phyloP scores from a whole-genome alignment of 345 rosid genomes.

The Dimocarpus longan region DNA sequence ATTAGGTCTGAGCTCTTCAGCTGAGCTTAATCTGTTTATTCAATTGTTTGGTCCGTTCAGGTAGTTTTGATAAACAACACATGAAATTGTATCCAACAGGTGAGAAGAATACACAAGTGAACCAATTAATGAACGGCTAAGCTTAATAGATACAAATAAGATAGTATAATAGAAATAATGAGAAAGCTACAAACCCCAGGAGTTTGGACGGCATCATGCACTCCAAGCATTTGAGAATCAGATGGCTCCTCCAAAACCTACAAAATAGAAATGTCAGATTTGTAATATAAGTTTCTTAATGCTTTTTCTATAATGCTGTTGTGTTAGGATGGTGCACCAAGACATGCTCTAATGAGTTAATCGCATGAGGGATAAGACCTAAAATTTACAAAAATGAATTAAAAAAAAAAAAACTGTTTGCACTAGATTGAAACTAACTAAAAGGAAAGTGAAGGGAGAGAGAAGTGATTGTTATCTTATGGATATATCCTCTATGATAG shows the following conservation, averaged over 20 bases:
- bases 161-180: neutral
- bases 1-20: neutral
- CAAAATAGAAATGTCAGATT: constrained; percentile 21
- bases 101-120: neutral
- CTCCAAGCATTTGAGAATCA: constrained; percentile 44
- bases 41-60: neutral
- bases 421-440: neutral
- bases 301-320: neutral
- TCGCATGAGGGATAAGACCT: neutral
- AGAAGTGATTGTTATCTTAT: neutral
- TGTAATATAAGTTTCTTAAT: neutral
- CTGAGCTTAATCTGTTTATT: neutral
- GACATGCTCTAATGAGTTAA: neutral
- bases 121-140: neutral
- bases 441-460: neutral
- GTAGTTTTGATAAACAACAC: neutral
- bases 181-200: constrained; percentile 69
- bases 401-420: no score
- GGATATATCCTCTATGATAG: neutral
- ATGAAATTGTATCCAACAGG: neutral
- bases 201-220: constrained; percentile 61
- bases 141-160: neutral
- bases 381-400: neutral
- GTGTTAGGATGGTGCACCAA: neutral
- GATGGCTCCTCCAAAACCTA: constrained; percentile 66